phyloP scores from a whole-genome alignment of 2,329 filamentous ascomycete genomes.

The Aspergillus latus region DNA sequence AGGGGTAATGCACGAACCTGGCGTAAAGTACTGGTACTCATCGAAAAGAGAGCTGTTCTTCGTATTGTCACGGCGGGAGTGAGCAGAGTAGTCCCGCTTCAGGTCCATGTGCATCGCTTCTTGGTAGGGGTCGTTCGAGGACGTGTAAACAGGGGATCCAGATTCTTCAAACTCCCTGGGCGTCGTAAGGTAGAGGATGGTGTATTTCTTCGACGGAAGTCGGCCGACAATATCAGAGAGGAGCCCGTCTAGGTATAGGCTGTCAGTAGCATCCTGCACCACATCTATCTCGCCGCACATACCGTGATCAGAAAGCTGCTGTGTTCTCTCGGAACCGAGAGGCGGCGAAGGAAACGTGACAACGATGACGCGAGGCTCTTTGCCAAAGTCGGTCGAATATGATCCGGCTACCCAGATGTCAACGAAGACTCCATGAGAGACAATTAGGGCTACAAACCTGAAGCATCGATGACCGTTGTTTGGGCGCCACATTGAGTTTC shows the following conservation, averaged over 20 bases:
- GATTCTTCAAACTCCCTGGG: slow-evolving; percentile 45
- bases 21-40: slow-evolving; percentile 91
- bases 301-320: slow-evolving; percentile 47
- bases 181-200: slow-evolving; percentile 72
- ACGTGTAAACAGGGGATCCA: slow-evolving; percentile 57
- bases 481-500: slow-evolving; percentile 50
- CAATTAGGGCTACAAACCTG: slow-evolving; percentile 33
- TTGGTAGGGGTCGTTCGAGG: slow-evolving; percentile 55
- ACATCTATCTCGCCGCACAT: slow-evolving; percentile 19
- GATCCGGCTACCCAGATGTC: slow-evolving; percentile 36
- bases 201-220: slow-evolving; percentile 62
- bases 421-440: slow-evolving; percentile 14
- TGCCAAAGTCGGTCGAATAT: slow-evolving; percentile 39
- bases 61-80: slow-evolving; percentile 39
- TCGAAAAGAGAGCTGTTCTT: slow-evolving; percentile 62
- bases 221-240: slow-evolving; percentile 49
- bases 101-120: slow-evolving; percentile 68
- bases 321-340: slow-evolving; percentile 34
- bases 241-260: slow-evolving; percentile 43
- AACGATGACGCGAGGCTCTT: slow-evolving; percentile 44
- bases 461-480: slow-evolving; percentile 45
- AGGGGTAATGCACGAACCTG: slow-evolving; percentile 58
- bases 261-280: slow-evolving; percentile 11
- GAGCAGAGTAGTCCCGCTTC: slow-evolving; percentile 60
- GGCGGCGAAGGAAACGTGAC: slow-evolving; percentile 48